These are phyloP conservation scores for Lotus japonicus DNA, from an alignment of 306 rosid genomes.

Conservation along the genomic window DNA sequence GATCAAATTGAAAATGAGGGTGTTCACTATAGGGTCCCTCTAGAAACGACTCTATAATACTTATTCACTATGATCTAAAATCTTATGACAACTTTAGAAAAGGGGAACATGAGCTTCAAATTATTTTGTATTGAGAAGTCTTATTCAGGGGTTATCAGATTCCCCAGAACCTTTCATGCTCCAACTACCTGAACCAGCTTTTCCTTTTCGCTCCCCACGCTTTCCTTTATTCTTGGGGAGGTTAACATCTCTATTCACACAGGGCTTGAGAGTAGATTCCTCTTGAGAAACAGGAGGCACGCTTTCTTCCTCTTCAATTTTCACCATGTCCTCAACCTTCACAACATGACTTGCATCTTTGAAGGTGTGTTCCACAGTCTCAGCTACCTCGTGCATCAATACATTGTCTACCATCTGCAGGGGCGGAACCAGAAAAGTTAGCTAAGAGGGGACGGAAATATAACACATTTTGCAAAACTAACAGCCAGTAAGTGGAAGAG, in stretches of 20 bases:
- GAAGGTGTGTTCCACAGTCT: slow-evolving; percentile 29
- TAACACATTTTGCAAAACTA: too few relatives aligned
- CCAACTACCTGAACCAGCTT: slow-evolving; percentile 77
- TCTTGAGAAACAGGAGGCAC: slow-evolving; percentile 36
- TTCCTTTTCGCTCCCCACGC: slow-evolving; percentile 86
- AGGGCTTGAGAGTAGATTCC: slow-evolving; percentile 46
- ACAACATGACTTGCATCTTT: slow-evolving; percentile 17
- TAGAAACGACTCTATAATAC: not conserved
- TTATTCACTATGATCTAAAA: not conserved
- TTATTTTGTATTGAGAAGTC: not conserved
- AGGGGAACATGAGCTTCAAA: slow-evolving; percentile 1
- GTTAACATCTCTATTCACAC: slow-evolving; percentile 47
- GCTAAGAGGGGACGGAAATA: too few relatives aligned
- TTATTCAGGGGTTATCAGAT: slow-evolving; percentile 58
- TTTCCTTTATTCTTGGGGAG: slow-evolving; percentile 62
- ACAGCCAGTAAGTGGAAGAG: too few relatives aligned
- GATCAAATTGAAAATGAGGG: not conserved
- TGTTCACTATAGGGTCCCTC: not conserved
- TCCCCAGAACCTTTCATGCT: slow-evolving; percentile 65
- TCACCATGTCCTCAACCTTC: slow-evolving; percentile 33
- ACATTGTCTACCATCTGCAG: slow-evolving; percentile 64
- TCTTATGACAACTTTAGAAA: not conserved
- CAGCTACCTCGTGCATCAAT: slow-evolving; percentile 52
- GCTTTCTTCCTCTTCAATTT: slow-evolving; percentile 35
- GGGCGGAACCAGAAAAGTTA: too few relatives aligned